phyloP scores from a whole-genome alignment of 352 stramenopile genomes.

The Phytopythium sindhum region DNA sequence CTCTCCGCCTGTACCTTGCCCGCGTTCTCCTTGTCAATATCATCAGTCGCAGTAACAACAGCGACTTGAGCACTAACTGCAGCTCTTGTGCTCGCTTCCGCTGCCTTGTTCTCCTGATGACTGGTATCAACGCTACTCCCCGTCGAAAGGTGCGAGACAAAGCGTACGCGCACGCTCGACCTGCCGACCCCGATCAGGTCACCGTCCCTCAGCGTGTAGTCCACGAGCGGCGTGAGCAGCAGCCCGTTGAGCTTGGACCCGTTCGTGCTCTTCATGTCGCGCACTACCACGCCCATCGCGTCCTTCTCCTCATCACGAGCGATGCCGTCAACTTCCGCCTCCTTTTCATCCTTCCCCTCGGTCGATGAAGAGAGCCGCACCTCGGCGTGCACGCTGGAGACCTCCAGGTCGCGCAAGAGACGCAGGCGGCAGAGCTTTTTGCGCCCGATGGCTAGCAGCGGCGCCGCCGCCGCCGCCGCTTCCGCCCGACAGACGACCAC shows the following conservation, averaged over 20 bases:
- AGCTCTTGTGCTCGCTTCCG: neutral
- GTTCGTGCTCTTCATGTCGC: conserved; percentile 58
- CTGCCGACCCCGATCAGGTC: conserved; percentile 45
- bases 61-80: neutral
- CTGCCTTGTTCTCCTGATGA: neutral
- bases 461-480: neutral
- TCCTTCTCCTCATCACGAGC: neutral
- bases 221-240: conserved; percentile 10
- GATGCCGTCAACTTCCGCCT: neutral
- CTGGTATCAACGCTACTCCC: neutral
- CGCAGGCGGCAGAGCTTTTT: conserved; percentile 49
- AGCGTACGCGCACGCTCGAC: conserved; percentile 29
- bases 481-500: conserved; percentile 5
- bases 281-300: conserved; percentile 7
- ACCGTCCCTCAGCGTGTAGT: conserved; percentile 30
- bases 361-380: conserved; percentile 13
- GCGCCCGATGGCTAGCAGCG: conserved; percentile 36
- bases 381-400: conserved; percentile 54
- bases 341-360: neutral
- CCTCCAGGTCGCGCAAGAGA: conserved; percentile 48
- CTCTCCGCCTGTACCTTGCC: neutral
- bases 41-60: neutral
- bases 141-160: conserved; percentile 15
- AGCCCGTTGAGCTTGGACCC: conserved; percentile 51
- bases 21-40: neutral